Conservation (phyloP, 768 basidiomycete genomes). For the Gymnopilus junonius region DNA sequence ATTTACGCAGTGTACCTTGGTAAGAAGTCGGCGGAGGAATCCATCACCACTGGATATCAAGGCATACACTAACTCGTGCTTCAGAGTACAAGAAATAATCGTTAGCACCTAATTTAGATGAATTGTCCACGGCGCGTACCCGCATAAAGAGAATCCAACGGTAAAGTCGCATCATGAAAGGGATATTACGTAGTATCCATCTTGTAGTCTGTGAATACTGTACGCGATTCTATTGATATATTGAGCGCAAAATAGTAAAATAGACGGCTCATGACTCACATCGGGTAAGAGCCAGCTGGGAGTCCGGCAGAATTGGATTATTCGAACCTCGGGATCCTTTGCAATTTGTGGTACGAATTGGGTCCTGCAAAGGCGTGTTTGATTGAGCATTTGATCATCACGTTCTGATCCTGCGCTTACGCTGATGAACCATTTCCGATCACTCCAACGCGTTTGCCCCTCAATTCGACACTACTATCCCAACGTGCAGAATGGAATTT, state of each 20-base stretch:
- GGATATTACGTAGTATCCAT: conserved; percentile 3
- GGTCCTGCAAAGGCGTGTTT: conserved; percentile 34
- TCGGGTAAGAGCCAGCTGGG: conserved; percentile 51
- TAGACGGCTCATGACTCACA: conserved; percentile 29
- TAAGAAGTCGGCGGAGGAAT: conserved; percentile 9
- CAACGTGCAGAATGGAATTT: conserved; percentile 25
- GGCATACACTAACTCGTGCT: conserved; percentile 18
- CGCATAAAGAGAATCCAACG: conserved; percentile 16
- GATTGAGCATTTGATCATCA: background rate
- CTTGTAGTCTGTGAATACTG: conserved; percentile 19
- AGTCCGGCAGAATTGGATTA: conserved; percentile 55
- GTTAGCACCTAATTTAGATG: background rate
- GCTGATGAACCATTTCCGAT: conserved; percentile 43
- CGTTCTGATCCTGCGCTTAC: conserved; percentile 33
- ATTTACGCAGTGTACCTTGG: background rate
- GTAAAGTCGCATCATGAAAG: conserved; percentile 11
- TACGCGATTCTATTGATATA: background rate
- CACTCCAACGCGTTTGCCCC: conserved; percentile 22
- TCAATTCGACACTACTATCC: conserved; percentile 21
- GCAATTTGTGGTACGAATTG: conserved; percentile 54
- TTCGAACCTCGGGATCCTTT: conserved; percentile 39
- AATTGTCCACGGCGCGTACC: conserved; percentile 4
- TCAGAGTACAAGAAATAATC: background rate
- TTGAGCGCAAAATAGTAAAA: no score
- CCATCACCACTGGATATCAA: conserved; percentile 3